Evolutionary conservation across 768 basidiomycete genomes (phyloP).

Genomic region (Leccinum incarnatum): DNA sequence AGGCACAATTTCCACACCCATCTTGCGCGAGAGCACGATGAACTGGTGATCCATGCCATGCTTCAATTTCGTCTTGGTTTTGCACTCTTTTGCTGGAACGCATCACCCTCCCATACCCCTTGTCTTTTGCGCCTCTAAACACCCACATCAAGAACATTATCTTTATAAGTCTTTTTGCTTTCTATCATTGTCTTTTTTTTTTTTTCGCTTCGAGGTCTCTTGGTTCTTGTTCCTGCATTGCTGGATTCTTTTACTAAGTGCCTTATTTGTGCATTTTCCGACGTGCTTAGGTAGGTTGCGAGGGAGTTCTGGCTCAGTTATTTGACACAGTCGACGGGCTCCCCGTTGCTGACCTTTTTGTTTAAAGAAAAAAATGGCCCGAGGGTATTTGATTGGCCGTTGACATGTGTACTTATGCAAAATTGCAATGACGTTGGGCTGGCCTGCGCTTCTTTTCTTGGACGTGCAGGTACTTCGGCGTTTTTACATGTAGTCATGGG

Average conservation of each 20-base stretch:
- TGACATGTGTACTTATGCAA: constrained; percentile 6
- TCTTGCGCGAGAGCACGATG: constrained; percentile 79
- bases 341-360: neutral
- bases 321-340: constrained; percentile 3
- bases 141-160: neutral
- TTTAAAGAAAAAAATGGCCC: neutral
- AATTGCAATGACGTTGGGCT: neutral
- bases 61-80: neutral
- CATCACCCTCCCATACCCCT: constrained; percentile 14
- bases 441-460: neutral
- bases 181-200: neutral
- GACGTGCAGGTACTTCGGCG: neutral
- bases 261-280: constrained; percentile 24
- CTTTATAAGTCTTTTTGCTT: constrained; percentile 1
- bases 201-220: constrained; percentile 4
- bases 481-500: neutral
- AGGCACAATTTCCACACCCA: constrained; percentile 69
- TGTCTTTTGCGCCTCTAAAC: neutral
- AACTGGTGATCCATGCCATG: constrained; percentile 57
- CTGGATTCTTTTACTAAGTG: constrained; percentile 20
- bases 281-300: constrained; percentile 21
- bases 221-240: constrained; percentile 12
- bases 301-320: constrained; percentile 4
- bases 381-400: constrained; percentile 2
- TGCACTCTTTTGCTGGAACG: constrained; percentile 10